Conservation (phyloP, 306 rosid genomes). For the Cucumis sativus region DNA sequence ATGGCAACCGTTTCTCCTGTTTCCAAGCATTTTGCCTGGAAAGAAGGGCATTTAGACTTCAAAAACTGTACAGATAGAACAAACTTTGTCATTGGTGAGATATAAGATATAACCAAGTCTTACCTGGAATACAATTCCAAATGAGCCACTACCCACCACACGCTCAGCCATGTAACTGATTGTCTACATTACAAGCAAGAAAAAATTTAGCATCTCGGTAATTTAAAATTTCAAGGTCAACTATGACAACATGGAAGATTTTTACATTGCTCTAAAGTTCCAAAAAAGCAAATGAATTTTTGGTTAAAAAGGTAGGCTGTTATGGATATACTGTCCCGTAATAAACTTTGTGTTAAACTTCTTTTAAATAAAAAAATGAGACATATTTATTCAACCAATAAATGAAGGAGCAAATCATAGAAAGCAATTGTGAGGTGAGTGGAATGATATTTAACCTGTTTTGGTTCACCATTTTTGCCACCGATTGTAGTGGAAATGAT, state of each 20-base stretch:
- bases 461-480: constrained; percentile 93
- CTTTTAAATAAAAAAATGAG: neutral
- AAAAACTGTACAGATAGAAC: constrained; percentile 1
- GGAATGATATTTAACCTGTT: constrained; percentile 36
- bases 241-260: neutral
- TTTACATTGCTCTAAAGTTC: neutral
- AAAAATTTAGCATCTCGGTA: neutral
- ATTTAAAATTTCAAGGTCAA: neutral
- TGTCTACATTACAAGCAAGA: constrained; percentile 67
- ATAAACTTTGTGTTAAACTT: neutral
- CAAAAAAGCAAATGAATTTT: neutral
- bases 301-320: neutral
- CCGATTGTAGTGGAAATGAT: constrained; percentile 89
- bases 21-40: constrained; percentile 86
- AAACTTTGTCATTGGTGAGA: neutral
- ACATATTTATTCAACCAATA: neutral
- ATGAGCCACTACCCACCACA: constrained; percentile 90
- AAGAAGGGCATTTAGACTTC: constrained; percentile 1
- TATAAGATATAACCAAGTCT: constrained; percentile 5
- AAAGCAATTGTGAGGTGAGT: neutral
- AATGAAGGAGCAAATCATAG: constrained; percentile 4
- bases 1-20: constrained; percentile 82
- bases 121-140: constrained; percentile 94
- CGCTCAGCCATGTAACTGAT: constrained; percentile 99
- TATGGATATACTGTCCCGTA: neutral